phyloP scores from a whole-genome alignment of 331 rosid genomes.

The Rhamnella rubrinervis region DNA sequence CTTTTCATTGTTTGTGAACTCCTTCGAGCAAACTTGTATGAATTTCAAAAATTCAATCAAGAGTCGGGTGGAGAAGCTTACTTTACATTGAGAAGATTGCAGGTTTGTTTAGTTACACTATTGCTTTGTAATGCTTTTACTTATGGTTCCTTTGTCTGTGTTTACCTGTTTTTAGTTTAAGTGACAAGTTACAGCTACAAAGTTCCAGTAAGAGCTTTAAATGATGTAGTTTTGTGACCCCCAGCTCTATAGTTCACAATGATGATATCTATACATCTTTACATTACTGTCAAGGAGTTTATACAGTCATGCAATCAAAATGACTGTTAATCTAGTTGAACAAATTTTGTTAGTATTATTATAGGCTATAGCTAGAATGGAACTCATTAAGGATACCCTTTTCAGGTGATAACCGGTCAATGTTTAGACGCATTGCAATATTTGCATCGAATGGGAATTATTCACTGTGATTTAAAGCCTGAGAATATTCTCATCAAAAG shows the following conservation, averaged over 20 bases:
- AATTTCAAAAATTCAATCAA: conserved; percentile 89
- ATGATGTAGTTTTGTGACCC: no score
- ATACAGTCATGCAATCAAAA: not conserved
- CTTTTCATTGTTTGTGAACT: conserved; percentile 94
- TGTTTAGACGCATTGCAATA: conserved; percentile 92
- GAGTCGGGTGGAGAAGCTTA: conserved; percentile 90
- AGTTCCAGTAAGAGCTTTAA: no score
- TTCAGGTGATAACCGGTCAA: conserved; percentile 77
- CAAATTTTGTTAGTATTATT: not conserved
- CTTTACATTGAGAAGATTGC: conserved; percentile 78
- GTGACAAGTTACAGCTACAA: not conserved
- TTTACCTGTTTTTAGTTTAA: not conserved
- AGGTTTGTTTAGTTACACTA: conserved; percentile 54
- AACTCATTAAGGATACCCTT: conserved; percentile 26
- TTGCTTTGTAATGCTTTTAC: conserved; percentile 17
- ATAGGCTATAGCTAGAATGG: conserved; percentile 10
- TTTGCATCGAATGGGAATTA: conserved; percentile 79
- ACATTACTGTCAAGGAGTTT: not conserved
- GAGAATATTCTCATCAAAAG: conserved; percentile 89
- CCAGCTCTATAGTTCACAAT: no score
- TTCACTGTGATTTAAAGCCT: conserved; percentile 97
- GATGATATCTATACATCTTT: no score
- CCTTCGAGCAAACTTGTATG: conserved; percentile 88
- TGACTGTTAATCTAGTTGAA: conserved; percentile 11
- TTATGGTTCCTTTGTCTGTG: no score